Conservation (phyloP, 331 rosid genomes). For the Telfairia occidentalis region DNA sequence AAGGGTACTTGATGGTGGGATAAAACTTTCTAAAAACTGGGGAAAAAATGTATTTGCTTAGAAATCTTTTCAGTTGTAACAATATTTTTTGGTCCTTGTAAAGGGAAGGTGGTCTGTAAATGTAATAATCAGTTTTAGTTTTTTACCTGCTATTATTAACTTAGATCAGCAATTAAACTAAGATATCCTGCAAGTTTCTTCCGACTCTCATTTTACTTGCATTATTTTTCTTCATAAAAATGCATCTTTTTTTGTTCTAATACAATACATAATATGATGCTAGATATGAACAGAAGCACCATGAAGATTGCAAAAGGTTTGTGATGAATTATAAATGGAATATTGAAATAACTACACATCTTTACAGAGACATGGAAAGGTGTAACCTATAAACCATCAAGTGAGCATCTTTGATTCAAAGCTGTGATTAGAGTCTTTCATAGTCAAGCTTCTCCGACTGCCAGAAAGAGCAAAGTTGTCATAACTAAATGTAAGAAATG, state of each 20-base stretch:
- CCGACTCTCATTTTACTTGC: neutral
- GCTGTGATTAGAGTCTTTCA: constrained; percentile 51
- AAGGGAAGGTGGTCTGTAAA: constrained; percentile 5
- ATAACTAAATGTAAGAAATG: neutral
- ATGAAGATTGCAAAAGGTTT: neutral
- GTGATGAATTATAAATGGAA: neutral
- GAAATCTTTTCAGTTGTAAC: neutral
- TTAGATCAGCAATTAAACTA: neutral
- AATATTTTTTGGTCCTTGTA: constrained; percentile 12
- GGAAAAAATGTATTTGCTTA: neutral
- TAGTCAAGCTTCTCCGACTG: constrained; percentile 92
- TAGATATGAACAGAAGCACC: neutral
- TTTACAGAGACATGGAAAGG: neutral
- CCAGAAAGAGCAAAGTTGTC: constrained; percentile 12
- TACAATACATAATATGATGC: neutral
- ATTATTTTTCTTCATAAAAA: neutral
- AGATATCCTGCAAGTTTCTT: neutral
- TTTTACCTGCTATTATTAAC: constrained; percentile 1
- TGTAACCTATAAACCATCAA: neutral
- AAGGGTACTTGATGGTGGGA: neutral
- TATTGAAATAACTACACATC: neutral
- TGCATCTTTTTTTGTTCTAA: neutral
- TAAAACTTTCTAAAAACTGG: neutral
- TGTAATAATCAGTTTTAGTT: constrained; percentile 10
- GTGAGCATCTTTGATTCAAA: neutral